Percentiles rank a stretch among this genome's conserved stretches.
These are phyloP conservation scores for Fusarium camptoceras DNA, from an alignment of 2,329 filamentous ascomycete genomes.

Conservation along the genomic window DNA sequence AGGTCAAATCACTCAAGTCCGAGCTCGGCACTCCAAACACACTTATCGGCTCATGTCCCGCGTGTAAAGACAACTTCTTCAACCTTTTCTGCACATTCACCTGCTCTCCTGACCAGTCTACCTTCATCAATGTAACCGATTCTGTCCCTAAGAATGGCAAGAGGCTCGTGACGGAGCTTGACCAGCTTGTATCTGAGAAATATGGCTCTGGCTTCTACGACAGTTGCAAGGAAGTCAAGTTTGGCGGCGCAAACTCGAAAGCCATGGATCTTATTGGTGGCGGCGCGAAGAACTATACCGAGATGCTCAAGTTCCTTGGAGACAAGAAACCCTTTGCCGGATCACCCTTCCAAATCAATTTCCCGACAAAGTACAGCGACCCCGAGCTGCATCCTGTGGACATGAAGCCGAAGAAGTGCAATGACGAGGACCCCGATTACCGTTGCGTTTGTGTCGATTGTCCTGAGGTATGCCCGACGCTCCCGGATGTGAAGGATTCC, in stretches of 20 bases:
- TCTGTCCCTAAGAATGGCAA: constrained; percentile 71
- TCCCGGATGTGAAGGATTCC: constrained; percentile 78
- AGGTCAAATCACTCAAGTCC: constrained; percentile 83
- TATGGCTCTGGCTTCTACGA: constrained; percentile 92
- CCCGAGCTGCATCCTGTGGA: constrained; percentile 77
- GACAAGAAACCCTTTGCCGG: constrained; percentile 86
- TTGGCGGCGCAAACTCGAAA: constrained; percentile 90
- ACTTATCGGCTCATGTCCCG: constrained; percentile 92
- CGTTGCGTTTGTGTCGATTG: constrained; percentile 96
- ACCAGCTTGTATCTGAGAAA: constrained; percentile 85
- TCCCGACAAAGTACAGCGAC: constrained; percentile 72
- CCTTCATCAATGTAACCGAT: constrained; percentile 92
- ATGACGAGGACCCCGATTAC: constrained; percentile 86
- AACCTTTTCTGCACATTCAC: constrained; percentile 98
- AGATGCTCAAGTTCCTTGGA: constrained; percentile 91
- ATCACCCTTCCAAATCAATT: constrained; percentile 99
- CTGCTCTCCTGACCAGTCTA: constrained; percentile 94
- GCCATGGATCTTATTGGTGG: constrained; percentile 98
- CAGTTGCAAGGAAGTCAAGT: constrained; percentile 99
- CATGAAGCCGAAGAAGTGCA: constrained; percentile 85
- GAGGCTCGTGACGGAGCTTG: constrained; percentile 83
- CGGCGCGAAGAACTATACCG: constrained; percentile 88
- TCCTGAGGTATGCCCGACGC: constrained; percentile 82
- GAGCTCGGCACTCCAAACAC: constrained; percentile 89
- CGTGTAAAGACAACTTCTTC: constrained; percentile 98